Evolutionary conservation across 306 rosid species (phyloP).

Genomic region (Psophocarpus tetragonolobus): DNA sequence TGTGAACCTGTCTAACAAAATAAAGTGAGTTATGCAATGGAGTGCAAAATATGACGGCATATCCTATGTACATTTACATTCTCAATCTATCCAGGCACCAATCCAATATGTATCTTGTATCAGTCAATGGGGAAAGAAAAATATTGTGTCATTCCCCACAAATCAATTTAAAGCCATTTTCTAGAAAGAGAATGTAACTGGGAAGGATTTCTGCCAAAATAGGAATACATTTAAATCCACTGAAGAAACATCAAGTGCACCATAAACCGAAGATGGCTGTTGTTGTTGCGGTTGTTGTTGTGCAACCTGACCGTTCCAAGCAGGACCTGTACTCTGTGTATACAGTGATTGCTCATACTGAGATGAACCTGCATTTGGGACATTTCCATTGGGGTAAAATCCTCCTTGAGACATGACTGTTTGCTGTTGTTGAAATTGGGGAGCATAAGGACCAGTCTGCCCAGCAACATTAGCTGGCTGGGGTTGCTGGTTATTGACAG

Average conservation of each 20-base stretch:
- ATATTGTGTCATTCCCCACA: neutral
- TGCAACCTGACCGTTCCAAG: conserved; percentile 87
- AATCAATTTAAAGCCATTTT: conserved; percentile 4
- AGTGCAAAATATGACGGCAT: conserved; percentile 3
- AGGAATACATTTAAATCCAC: neutral
- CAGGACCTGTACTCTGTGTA: conserved; percentile 58
- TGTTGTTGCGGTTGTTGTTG: conserved; percentile 59
- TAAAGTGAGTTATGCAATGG: neutral
- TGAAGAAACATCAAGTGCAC: conserved; percentile 42
- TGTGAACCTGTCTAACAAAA: conserved; percentile 56
- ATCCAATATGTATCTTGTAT: conserved; percentile 9
- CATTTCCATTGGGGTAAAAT: conserved; percentile 62
- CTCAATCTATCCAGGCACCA: conserved; percentile 28
- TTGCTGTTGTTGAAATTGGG: conserved; percentile 62
- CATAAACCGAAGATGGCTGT: conserved; percentile 63
- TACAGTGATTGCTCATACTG: conserved; percentile 62
- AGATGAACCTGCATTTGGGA: conserved; percentile 57
- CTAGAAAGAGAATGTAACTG: conserved; percentile 35
- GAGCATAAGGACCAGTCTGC: conserved; percentile 47
- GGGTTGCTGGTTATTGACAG: conserved; percentile 51
- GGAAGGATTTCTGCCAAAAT: conserved; percentile 20
- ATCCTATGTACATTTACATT: conserved; percentile 15
- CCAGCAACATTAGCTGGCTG: conserved; percentile 53
- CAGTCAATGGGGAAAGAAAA: neutral
- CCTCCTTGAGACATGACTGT: conserved; percentile 64